A percentile compares a stretch with the other conserved stretches of the same genome.
Evolutionary conservation across 2,329 filamentous ascomycete species (phyloP).

Genomic region (Lomentospora prolificans): DNA sequence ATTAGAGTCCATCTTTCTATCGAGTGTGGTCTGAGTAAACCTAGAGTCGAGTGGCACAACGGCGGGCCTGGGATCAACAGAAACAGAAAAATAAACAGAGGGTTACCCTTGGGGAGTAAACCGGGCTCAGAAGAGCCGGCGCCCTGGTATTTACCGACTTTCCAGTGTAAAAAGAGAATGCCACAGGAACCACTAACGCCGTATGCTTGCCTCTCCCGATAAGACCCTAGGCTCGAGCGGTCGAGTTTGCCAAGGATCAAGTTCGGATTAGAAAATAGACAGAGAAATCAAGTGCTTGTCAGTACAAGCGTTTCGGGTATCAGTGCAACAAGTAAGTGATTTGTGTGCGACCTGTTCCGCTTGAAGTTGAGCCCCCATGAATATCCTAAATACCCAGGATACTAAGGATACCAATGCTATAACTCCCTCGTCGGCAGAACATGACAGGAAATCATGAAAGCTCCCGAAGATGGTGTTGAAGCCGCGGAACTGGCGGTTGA

Average conservation of each 20-base stretch:
- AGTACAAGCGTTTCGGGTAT: neutral
- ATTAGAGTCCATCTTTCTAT: neutral
- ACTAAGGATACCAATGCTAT: neutral
- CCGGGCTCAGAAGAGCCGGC: neutral
- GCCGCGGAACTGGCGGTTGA: neutral
- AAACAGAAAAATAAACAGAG: neutral
- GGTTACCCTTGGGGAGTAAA: neutral
- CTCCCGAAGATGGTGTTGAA: neutral
- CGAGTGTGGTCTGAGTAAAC: neutral
- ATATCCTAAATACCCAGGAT: slow-evolving; percentile 8
- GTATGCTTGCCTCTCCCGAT: neutral
- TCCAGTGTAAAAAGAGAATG: neutral
- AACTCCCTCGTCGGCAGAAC: neutral
- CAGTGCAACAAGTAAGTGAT: neutral
- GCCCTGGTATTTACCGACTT: neutral
- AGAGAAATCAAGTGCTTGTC: neutral
- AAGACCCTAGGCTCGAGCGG: too few species aligned
- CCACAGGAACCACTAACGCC: neutral
- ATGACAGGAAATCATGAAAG: neutral
- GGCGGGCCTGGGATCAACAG: neutral
- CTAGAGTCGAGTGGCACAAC: too few species aligned
- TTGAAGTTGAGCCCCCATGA: neutral
- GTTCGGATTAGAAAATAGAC: too few species aligned
- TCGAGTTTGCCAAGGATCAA: neutral
- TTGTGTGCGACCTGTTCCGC: neutral